Base-by-base conservation (phyloP, 352 stramenopile species). In the Pythium pyrilobum region DNA sequence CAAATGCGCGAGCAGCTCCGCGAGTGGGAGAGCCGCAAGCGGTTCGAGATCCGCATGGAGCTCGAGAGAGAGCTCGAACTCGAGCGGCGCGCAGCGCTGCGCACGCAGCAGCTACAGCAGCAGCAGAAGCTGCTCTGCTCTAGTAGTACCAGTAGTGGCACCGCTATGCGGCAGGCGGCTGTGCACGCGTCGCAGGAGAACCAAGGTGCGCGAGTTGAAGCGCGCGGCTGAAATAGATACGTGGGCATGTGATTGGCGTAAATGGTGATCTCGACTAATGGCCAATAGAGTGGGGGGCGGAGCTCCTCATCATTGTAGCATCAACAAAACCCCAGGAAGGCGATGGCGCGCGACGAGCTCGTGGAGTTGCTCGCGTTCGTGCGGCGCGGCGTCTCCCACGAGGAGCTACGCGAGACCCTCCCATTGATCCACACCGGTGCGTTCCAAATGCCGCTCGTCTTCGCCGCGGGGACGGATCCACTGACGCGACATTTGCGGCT, bases 11-110 rank as follows among this genome's bases (percentile, higher is more conserved):
- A 65, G 20, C 55, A 69, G 15, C 56, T 89, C 15, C 46, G 69
- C 15, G 64, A 74, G 13, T 56, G 78, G 24, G 77, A 87, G 51
- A 40, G 10, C 20, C 44, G 55, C 15, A 85, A 79, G 61, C 66
- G 78, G 2, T 50, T 64, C 24, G 56, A 82, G 15, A 83, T 89
- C 52, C 78, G 78, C 13, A 43, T 75, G 31, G 81, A 88, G 18
- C 61, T 92, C 2, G 81, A 89, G 59, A 67, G 68, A n/a, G 72
- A 87, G 43, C 55, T 83, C 2, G 74, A 92, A 37, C 68, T 67
- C 0, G 46, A 69, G 21, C 61, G 78, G 18, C 62, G 81, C 48
- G 52, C 45, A 2, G 59, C 69, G 34, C 54, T 78, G 50, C 65
- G 59, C 20, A 38, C 50, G 11, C 47, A 54, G 29, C 47, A 52